Conservation (phyloP, 306 rosid species). For the Quercus parvula region DNA sequence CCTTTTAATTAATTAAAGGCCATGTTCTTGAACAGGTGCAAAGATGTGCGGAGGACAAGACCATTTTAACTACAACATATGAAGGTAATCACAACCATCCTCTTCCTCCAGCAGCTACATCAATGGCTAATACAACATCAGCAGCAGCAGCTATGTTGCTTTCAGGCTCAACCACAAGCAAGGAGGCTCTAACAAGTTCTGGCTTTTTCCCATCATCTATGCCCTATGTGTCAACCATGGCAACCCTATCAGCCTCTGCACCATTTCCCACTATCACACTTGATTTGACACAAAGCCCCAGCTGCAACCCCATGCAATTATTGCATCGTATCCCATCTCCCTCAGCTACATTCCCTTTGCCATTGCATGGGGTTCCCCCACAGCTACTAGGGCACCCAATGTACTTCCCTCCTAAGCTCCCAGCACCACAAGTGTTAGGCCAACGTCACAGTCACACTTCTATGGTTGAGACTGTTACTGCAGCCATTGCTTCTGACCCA, state of each 20-base stretch:
- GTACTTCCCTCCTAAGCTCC: slow-evolving; percentile 23
- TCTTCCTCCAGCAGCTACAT: slow-evolving; percentile 47
- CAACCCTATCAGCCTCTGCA: slow-evolving; percentile 48
- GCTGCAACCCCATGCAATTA: slow-evolving; percentile 19
- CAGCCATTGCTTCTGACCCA: slow-evolving; percentile 56
- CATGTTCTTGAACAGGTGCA: slow-evolving; percentile 44
- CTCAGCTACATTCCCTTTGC: slow-evolving; percentile 28
- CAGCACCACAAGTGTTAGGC: slow-evolving; percentile 1
- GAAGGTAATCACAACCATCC: slow-evolving; percentile 70
- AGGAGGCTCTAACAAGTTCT: slow-evolving; percentile 21
- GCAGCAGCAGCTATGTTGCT: slow-evolving; percentile 54
- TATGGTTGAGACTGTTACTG: slow-evolving; percentile 32
- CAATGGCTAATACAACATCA: slow-evolving; percentile 51
- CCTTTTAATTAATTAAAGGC: neutral
- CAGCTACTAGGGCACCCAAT: slow-evolving; percentile 34
- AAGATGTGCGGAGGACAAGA: slow-evolving; percentile 53
- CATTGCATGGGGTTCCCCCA: slow-evolving; percentile 10
- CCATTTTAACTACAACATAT: slow-evolving; percentile 51
- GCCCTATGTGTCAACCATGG: slow-evolving; percentile 32
- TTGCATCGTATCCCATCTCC: neutral
- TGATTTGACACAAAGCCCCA: slow-evolving; percentile 38
- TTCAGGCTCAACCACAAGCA: slow-evolving; percentile 32
- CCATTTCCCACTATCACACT: slow-evolving; percentile 49
- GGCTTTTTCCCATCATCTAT: slow-evolving; percentile 28
- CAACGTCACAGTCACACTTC: slow-evolving; percentile 16